Percentiles rank a stretch among this genome's conserved stretches.
phyloP scores from a whole-genome alignment of 1,139 yeast species.

The Pichia sp. region DNA sequence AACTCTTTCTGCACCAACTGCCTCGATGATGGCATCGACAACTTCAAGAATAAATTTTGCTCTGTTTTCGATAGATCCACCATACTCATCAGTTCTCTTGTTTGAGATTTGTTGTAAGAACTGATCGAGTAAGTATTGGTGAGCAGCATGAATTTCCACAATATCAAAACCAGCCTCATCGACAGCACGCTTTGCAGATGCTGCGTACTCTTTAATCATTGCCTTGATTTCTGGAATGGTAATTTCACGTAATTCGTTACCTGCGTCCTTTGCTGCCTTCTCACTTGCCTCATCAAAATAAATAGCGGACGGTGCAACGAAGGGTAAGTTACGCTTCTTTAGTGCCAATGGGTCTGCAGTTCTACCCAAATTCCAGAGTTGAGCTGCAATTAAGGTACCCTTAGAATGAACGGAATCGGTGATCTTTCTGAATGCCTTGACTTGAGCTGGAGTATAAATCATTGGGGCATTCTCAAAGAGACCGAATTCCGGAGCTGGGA shows the following conservation, averaged over 20 bases:
- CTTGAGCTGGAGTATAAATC: constrained; percentile 45
- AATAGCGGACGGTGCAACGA: constrained; percentile 42
- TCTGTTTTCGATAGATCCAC: constrained; percentile 43
- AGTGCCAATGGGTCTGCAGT: constrained; percentile 37
- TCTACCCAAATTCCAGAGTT: constrained; percentile 59
- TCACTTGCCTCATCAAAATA: constrained; percentile 30
- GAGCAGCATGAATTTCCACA: constrained; percentile 47
- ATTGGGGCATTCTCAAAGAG: constrained; percentile 43
- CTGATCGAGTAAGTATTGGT: constrained; percentile 41
- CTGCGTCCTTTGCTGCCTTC: constrained; percentile 28
- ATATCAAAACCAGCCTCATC: constrained; percentile 43
- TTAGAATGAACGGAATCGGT: constrained; percentile 52
- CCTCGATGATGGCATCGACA: constrained; percentile 31
- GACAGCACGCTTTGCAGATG: constrained; percentile 40
- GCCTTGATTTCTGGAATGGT: constrained; percentile 31
- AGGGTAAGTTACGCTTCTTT: constrained; percentile 31
- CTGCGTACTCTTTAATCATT: constrained; percentile 33
- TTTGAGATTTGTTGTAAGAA: constrained; percentile 36
- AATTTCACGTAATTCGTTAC: constrained; percentile 32
- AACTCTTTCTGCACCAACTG: constrained; percentile 31
- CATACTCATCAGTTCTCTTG: constrained; percentile 45
- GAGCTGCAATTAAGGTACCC: constrained; percentile 43
- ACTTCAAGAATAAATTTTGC: constrained; percentile 32
- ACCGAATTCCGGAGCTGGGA: constrained; percentile 38
- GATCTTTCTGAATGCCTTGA: constrained; percentile 38